Conservation (phyloP, 495 filamentous ascomycete species). For the Podospora tetraspora region DNA sequence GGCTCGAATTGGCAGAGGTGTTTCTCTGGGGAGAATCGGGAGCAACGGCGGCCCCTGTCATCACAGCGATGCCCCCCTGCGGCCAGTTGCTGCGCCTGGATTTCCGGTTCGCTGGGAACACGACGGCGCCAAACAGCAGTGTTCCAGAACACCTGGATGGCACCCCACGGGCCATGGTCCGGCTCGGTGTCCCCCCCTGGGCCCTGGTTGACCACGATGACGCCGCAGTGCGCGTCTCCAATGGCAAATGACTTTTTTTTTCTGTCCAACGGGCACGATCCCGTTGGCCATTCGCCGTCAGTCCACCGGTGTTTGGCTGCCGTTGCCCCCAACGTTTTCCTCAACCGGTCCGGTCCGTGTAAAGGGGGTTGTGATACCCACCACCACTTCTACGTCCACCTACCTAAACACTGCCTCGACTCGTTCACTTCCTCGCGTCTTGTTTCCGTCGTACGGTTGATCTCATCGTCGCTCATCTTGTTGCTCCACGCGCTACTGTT, state of each 20-base stretch:
- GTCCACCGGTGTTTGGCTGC: background rate
- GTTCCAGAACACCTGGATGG: conserved; percentile 11
- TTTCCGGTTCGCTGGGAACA: conserved; percentile 12
- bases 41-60: background rate
- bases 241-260: conserved; percentile 9
- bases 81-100: conserved; percentile 8
- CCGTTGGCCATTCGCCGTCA: background rate
- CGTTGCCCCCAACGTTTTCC: conserved; percentile 1
- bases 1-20: conserved; percentile 4
- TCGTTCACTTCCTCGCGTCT: background rate
- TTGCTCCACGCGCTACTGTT: background rate
- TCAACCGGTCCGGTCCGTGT: background rate
- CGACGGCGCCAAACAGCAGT: conserved; percentile 5
- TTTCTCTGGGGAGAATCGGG: background rate
- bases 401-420: too few species aligned
- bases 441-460: background rate
- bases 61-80: background rate
- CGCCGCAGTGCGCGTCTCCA: conserved; percentile 1
- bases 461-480: background rate
- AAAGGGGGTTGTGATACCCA: conserved; percentile 3
- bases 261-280: too few species aligned
- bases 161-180: conserved; percentile 7
- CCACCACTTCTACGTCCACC: background rate
- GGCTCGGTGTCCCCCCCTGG: background rate
- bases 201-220: background rate